Conservation (phyloP, 768 basidiomycete genomes). For the Mycena chlorophos region DNA sequence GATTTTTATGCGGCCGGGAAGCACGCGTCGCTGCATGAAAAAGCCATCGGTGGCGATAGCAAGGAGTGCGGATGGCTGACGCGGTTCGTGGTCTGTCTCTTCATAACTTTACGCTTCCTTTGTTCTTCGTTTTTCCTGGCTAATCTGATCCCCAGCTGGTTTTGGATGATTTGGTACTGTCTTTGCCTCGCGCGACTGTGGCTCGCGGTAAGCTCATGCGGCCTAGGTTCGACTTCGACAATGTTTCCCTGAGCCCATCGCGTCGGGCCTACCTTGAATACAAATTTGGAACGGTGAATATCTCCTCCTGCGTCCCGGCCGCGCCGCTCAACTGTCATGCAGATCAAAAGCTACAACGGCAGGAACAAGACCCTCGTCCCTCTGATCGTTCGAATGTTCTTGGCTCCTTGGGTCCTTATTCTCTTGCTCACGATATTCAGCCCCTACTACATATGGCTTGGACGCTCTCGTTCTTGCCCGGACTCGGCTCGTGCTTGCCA, state of each 20-base stretch:
- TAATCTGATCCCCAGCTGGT: too few relatives aligned
- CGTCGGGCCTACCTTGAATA: slow-evolving; percentile 76
- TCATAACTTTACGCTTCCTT: too few relatives aligned
- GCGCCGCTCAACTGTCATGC: slow-evolving; percentile 1
- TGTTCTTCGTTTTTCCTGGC: too few relatives aligned
- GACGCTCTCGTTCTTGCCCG: slow-evolving; percentile 56
- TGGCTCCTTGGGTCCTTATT: not conserved
- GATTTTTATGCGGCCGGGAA: slow-evolving; percentile 66
- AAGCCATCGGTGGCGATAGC: slow-evolving; percentile 61
- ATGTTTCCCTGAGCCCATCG: slow-evolving; percentile 53
- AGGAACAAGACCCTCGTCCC: slow-evolving; percentile 72
- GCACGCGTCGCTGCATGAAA: slow-evolving; percentile 55
- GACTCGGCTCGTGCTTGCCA: slow-evolving; percentile 57
- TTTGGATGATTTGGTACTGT: slow-evolving; percentile 78
- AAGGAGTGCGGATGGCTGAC: slow-evolving; percentile 64
- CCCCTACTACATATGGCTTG: slow-evolving; percentile 77
- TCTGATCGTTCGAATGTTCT: slow-evolving; percentile 61
- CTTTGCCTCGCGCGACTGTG: slow-evolving; percentile 42
- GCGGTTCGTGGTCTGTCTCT: too few relatives aligned
- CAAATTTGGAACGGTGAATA: slow-evolving; percentile 64
- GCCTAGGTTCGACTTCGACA: not conserved
- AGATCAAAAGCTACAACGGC: slow-evolving; percentile 70
- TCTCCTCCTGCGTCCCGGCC: not conserved
- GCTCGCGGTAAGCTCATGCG: slow-evolving; percentile 21
- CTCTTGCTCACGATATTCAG: slow-evolving; percentile 28